These are phyloP conservation scores for Cyberlindnera euphorbiiphila DNA, from an alignment of 805 yeast genomes.

Conservation along the genomic window DNA sequence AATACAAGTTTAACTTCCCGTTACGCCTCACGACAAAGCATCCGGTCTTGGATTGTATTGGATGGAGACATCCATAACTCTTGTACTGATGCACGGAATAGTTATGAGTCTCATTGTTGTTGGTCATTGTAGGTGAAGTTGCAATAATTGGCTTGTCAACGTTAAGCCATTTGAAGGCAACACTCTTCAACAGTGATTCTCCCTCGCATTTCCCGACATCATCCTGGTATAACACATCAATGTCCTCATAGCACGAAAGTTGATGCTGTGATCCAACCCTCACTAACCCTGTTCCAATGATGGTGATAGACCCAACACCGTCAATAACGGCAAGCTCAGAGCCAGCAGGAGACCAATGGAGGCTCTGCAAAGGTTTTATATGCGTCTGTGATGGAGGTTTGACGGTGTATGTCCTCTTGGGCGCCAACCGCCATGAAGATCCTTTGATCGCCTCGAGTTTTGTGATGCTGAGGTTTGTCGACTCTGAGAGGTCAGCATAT, in stretches of 20 bases:
- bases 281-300: constrained; percentile 48
- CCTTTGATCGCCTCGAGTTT: constrained; percentile 65
- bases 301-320: constrained; percentile 59
- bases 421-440: constrained; percentile 61
- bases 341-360: constrained; percentile 76
- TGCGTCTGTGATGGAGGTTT: constrained; percentile 24
- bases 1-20: constrained; percentile 58
- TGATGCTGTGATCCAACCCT: constrained; percentile 31
- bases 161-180: constrained; percentile 69
- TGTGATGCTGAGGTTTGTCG: constrained; percentile 32
- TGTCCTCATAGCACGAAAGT: constrained; percentile 25
- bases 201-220: constrained; percentile 25
- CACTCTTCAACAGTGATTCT: constrained; percentile 26
- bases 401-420: constrained; percentile 23
- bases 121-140: constrained; percentile 53
- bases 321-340: constrained; percentile 82
- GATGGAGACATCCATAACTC: constrained; percentile 63
- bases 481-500: constrained; percentile 43
- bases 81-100: constrained; percentile 60
- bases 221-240: constrained; percentile 35
- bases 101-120: constrained; percentile 34
- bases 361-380: constrained; percentile 5
- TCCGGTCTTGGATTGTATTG: constrained; percentile 64
- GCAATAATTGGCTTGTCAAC: constrained; percentile 63
- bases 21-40: constrained; percentile 60